Evolutionary conservation across 257 asterid genomes (phyloP).

Genomic region (Nyctanthes arbortristis): DNA sequence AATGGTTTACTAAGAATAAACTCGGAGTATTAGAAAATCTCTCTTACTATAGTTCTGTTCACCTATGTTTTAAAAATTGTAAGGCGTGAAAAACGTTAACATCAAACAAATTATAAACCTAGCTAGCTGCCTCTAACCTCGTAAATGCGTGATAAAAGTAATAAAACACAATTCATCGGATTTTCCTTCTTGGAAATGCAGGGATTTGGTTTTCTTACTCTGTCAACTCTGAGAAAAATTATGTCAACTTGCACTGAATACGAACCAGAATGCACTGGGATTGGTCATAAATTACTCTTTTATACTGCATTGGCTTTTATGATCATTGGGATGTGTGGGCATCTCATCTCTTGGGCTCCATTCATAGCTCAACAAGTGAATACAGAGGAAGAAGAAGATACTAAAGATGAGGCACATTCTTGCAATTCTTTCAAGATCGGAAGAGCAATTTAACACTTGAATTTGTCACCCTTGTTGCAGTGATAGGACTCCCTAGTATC

Average conservation of each 20-base stretch:
- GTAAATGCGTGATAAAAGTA: too few species aligned
- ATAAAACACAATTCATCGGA: too few species aligned
- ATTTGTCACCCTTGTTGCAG: conserved; percentile 31
- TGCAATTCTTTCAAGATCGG: conserved; percentile 18
- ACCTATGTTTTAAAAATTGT: too few species aligned
- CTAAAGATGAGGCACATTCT: conserved; percentile 15
- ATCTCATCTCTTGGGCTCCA: conserved; percentile 26
- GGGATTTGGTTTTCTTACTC: conserved; percentile 42
- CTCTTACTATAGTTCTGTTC: too few species aligned
- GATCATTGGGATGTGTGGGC: conserved; percentile 42
- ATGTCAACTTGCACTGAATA: conserved; percentile 33
- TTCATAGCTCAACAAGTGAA: conserved; percentile 35
- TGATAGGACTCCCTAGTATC: conserved; percentile 30
- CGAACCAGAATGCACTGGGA: conserved; percentile 38
- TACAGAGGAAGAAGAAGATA: too few species aligned
- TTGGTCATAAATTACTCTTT: conserved; percentile 27
- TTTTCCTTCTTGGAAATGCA: neutral
- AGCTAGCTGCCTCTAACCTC: too few species aligned
- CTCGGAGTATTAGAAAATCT: too few species aligned
- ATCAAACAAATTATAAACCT: too few species aligned
- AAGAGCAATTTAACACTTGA: conserved; percentile 22
- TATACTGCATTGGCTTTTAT: conserved; percentile 36
- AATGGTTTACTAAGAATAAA: too few species aligned
- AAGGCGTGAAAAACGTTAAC: too few species aligned
- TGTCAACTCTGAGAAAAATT: conserved; percentile 40